Evolutionary conservation across 495 filamentous ascomycete genomes (phyloP).

Genomic region (Ascobolus immersus): DNA sequence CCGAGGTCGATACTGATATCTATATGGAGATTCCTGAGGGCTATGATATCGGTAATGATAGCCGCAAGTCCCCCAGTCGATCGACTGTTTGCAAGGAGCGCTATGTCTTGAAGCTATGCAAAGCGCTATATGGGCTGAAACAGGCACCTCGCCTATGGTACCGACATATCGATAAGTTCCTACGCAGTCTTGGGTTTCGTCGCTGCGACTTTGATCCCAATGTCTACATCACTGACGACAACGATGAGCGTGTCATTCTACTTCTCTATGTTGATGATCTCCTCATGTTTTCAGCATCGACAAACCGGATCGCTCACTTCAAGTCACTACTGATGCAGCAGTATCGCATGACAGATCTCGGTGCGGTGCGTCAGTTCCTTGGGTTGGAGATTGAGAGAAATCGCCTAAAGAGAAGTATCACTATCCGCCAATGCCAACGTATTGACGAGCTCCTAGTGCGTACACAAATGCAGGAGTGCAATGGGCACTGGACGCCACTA

Average conservation of each 20-base stretch:
- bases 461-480: neutral
- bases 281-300: neutral
- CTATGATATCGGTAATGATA: neutral
- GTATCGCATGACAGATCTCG: slow-evolving; percentile 6
- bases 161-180: slow-evolving; percentile 1
- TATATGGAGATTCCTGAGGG: slow-evolving; percentile 5
- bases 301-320: neutral
- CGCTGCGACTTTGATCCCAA: neutral
- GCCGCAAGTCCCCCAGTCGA: too few relatives aligned
- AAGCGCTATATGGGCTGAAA: slow-evolving; percentile 5
- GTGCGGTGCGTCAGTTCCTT: slow-evolving; percentile 2
- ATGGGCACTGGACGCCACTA: too few relatives aligned
- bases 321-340: neutral
- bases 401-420: too few relatives aligned
- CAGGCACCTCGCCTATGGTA: slow-evolving; percentile 3
- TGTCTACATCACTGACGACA: neutral
- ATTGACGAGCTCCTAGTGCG: neutral
- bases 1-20: neutral
- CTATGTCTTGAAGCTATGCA: neutral
- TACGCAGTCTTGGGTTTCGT: neutral
- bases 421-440: neutral
- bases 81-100: neutral
- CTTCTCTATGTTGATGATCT: slow-evolving; percentile 5
- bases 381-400: slow-evolving; percentile 2
- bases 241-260: neutral